Evolutionary conservation across 108 stramenopile genomes (phyloP).

Genomic region (Fragilaria crotonensis): DNA sequence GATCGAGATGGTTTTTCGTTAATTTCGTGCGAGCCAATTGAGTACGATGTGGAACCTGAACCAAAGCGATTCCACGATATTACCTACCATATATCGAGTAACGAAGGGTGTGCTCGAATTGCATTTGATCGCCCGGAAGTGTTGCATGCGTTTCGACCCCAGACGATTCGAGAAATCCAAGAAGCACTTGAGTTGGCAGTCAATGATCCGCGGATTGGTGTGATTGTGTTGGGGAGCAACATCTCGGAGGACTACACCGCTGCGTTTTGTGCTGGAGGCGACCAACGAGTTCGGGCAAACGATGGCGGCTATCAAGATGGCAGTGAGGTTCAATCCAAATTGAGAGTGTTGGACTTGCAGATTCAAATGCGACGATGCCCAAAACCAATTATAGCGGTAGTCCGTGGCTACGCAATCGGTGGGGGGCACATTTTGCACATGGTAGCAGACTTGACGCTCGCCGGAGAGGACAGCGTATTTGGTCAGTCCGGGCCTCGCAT

Average conservation of each 20-base stretch:
- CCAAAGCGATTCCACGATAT: constrained; percentile 58
- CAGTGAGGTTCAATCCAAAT: constrained; percentile 69
- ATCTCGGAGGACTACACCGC: constrained; percentile 50
- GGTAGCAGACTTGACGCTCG: constrained; percentile 86
- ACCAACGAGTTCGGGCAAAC: constrained; percentile 76
- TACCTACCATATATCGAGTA: constrained; percentile 61
- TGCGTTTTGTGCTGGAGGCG: constrained; percentile 93
- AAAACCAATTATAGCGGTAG: constrained; percentile 91
- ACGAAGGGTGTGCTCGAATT: constrained; percentile 67
- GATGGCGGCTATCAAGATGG: constrained; percentile 86
- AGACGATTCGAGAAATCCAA: constrained; percentile 86
- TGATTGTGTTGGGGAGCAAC: constrained; percentile 74
- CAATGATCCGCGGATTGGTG: constrained; percentile 71
- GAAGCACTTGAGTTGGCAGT: constrained; percentile 72
- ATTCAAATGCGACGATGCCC: constrained; percentile 92
- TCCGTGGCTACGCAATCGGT: constrained; percentile 91
- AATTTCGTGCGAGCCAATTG: constrained; percentile 51
- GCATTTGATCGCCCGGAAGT: constrained; percentile 84
- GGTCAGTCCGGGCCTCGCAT: constrained; percentile 91
- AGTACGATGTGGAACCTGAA: constrained; percentile 32
- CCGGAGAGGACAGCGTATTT: constrained; percentile 79
- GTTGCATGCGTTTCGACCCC: constrained; percentile 90
- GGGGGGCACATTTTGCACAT: constrained; percentile 96
- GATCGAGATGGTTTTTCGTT: constrained; percentile 77
- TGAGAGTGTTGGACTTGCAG: constrained; percentile 83